These are phyloP conservation scores for Tuber borchii DNA, from an alignment of 495 filamentous ascomycete species.

Conservation along the genomic window DNA sequence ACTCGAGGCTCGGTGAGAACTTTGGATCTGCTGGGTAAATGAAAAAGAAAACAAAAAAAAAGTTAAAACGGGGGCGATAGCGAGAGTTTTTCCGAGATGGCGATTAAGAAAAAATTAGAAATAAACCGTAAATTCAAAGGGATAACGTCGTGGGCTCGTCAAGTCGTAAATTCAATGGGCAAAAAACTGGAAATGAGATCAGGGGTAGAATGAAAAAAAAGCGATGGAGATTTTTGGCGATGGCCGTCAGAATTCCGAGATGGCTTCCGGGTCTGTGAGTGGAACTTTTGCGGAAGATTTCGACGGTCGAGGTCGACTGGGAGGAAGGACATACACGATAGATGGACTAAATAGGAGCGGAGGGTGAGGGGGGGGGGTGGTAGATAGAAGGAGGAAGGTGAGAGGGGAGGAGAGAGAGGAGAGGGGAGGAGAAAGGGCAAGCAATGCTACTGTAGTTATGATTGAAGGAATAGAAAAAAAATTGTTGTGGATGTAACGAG, in stretches of 20 bases:
- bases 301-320: background rate
- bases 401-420: background rate
- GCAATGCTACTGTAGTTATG: background rate
- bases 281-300: slow-evolving; percentile 1
- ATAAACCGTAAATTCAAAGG: background rate
- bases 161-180: slow-evolving; percentile 33
- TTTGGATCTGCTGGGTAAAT: background rate
- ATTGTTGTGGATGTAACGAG: slow-evolving; percentile 19
- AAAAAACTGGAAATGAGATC: slow-evolving; percentile 21
- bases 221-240: slow-evolving; percentile 25
- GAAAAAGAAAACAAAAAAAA: background rate
- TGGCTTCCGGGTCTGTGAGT: background rate
- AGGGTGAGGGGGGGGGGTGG: slow-evolving; percentile 9
- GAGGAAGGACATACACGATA: slow-evolving; percentile 14
- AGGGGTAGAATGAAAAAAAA: slow-evolving; percentile 15
- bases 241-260: slow-evolving; percentile 17
- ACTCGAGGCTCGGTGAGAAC: background rate
- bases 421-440: slow-evolving; percentile 13
- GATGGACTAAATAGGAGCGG: slow-evolving; percentile 15
- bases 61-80: background rate
- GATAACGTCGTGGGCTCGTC: slow-evolving; percentile 31
- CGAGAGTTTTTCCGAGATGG: background rate
- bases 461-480: slow-evolving; percentile 9
- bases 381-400: slow-evolving; percentile 12
- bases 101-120: background rate